Evolutionary conservation across 164 flowering plant genomes (phyloP).

Genomic region (Magnolia sinica): DNA sequence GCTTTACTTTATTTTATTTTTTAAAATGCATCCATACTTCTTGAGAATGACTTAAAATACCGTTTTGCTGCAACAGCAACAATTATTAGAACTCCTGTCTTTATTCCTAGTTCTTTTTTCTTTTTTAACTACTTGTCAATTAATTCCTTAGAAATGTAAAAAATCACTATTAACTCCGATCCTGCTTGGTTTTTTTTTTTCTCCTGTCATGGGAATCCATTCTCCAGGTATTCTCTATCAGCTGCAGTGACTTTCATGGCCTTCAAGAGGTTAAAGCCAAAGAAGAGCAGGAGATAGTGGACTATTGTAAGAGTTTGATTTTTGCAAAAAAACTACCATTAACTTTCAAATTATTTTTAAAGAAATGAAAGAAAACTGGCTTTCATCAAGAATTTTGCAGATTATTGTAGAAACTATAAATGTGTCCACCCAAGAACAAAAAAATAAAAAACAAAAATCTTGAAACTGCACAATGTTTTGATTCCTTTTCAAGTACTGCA

Average conservation of each 20-base stretch:
- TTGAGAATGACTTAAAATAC: neutral
- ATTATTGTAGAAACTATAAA: neutral
- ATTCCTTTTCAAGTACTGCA: neutral
- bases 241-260: slow-evolving; percentile 97
- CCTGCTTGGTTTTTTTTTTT: neutral
- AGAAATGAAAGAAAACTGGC: neutral
- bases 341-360: neutral
- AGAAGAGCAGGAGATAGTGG: slow-evolving; percentile 42
- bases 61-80: neutral
- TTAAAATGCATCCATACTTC: neutral
- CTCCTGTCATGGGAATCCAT: slow-evolving; percentile 2
- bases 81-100: neutral
- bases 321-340: neutral
- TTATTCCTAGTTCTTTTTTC: neutral
- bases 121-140: neutral
- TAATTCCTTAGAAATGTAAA: neutral
- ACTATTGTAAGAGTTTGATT: neutral
- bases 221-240: slow-evolving; percentile 83
- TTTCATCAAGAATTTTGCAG: neutral
- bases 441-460: neutral
- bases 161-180: neutral
- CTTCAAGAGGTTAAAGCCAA: slow-evolving; percentile 59
- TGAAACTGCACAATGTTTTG: neutral
- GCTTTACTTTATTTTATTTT: neutral
- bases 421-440: neutral